Conservation (phyloP, 2,329 filamentous ascomycete genomes). For the Lachnellula hyalina region DNA sequence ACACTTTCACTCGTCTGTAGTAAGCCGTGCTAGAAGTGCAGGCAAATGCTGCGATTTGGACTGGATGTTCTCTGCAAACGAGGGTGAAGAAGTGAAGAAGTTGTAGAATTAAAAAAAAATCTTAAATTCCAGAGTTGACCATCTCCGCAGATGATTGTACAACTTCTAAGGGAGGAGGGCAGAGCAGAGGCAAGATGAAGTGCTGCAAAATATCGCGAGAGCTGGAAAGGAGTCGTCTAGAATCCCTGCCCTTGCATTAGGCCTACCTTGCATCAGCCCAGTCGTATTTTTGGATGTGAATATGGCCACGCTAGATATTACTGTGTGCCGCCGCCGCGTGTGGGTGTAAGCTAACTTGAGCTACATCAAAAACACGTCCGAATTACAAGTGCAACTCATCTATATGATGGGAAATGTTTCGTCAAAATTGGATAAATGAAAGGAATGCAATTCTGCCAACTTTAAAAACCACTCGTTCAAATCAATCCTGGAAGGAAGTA, state of each 20-base stretch:
- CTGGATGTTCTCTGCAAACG: slow-evolving; percentile 4
- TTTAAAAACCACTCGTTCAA: too few relatives aligned
- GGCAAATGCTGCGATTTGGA: background rate
- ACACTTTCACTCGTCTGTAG: background rate
- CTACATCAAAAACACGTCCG: too few relatives aligned
- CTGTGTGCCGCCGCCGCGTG: background rate
- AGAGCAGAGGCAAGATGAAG: background rate
- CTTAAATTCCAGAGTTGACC: slow-evolving; percentile 24
- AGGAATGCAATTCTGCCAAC: too few relatives aligned
- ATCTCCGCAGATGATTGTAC: slow-evolving; percentile 24
- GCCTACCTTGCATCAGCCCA: background rate
- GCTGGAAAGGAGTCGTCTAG: background rate
- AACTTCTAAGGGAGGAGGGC: slow-evolving; percentile 6
- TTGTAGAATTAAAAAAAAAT: slow-evolving; percentile 19
- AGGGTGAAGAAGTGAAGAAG: slow-evolving; percentile 16
- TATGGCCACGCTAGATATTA: background rate
- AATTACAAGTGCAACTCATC: too few relatives aligned
- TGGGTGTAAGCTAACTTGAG: too few relatives aligned
- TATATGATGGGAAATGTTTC: too few relatives aligned
- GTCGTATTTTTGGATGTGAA: background rate
- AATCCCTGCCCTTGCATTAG: background rate
- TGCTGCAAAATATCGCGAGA: background rate
- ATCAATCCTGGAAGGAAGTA: too few relatives aligned
- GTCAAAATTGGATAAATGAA: too few relatives aligned
- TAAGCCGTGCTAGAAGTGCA: too few relatives aligned